Base-by-base conservation (phyloP, 164 flowering plant species). In the Berberis vulgaris region DNA sequence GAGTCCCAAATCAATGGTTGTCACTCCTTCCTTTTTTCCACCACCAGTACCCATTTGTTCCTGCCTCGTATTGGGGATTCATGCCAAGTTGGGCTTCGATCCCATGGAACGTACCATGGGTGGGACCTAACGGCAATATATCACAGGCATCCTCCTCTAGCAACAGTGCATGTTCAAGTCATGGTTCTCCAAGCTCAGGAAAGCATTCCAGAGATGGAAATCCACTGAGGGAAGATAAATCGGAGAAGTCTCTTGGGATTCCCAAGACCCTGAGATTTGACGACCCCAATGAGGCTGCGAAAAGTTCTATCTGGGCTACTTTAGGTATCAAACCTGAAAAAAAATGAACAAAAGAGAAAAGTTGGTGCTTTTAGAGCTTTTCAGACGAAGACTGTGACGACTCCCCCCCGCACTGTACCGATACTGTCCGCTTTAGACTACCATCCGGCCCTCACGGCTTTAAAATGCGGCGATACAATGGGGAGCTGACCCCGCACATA, bases 241-340 rank as follows among this genome's bases (percentile, higher is more conserved):
- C 26, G 0, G 26, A 26, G 26, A 26, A 26, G 26, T 26, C 26
- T 11, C 72, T 89, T 54, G 78, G 88, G 77, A 78, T 84, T 65
- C 98, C 98, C 0, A 93, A 93, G 70, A 89, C 93, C 1, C 71
- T 89, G 66, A 77, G 98, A 60, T 81, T 89, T 26, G 90, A 88
- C 72, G 94, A 93, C 52, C 97, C 93, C 0, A 77, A 68, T 53
- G 96, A 93, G 65, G 97, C 98, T 59, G 94, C 94, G 52, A 86
- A 74, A 76, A 90, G 98, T 70, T 88, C 98, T 5, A 85, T 93
- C 69, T 93, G 96, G 97, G 76, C 83, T 12, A 88, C 96, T 0
- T 83, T 93, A 4, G 96, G 97, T 45, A 85, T 88, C 53, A 83
- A 81, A 79, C 78, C 80, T 41, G 85, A 26, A 77, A 46, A 70